Base-by-base conservation (phyloP, 371 early-diverging fungal species). In the Umbelopsis sp. region DNA sequence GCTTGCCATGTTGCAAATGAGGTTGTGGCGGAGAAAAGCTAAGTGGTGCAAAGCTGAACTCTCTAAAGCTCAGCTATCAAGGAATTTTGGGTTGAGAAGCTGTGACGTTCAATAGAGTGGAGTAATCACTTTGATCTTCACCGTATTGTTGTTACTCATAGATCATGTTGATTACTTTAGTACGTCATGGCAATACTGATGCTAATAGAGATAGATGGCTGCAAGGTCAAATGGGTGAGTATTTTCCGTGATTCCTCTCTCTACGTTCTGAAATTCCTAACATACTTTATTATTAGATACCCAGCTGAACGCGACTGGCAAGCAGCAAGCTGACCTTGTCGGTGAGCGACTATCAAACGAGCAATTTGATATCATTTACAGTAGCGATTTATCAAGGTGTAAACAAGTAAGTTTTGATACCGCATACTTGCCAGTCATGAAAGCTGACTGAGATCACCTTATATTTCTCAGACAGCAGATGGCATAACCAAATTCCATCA, bases 161-260 rank as follows among this genome's bases (percentile, higher is more conserved):
- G 72, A 46, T 53, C 10, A 44, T 77, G 50, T 45, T 37, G 16
- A 70, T 82, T 14, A 80, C 80, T 7, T 68, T 82, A 32, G 76
- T 80, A 12, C 74, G 83, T 24, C 83, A 82, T 71, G 83, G 80
- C 44, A 80, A 80, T 53, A 82, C 83, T 6, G 74, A 79, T 72
- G 83, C 83, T 10, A 82, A 82, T 29, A 74, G 74, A 29, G 74
- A 80, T 57, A 69, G 76, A 11, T 73, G 77, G 75, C 35, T 80
- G n/a, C 83, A 82, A 66, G 83, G 83, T 0, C 83, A 82, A 29
- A 44, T 65, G 18, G 83, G 83, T 77, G 77, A 66, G 29, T 12
- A 63, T 62, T 20, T 22, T 22, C 22, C 22, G 16, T 9, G 7
- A 22, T 12, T 41, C 41, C 1, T 41, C 41, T 29, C 41, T 5